Evolutionary conservation across 495 filamentous ascomycete genomes (phyloP), one percentile per base, ranked within the genome.

Genomic region (Pseudoneurospora amorphoporcata): DNA sequence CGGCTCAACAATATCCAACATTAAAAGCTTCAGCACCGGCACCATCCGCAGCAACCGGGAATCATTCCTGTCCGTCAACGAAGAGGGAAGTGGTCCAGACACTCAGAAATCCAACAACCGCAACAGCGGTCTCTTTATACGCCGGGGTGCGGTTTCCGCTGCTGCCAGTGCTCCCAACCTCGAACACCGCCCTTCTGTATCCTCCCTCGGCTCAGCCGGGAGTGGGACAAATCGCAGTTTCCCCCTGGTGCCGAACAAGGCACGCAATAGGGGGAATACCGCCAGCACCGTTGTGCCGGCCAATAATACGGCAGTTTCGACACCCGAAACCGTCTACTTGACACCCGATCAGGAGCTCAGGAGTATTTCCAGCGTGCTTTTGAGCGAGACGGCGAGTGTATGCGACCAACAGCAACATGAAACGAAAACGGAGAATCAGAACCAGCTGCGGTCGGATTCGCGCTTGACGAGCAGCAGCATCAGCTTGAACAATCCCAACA

Each of bases 221-320:
- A 87, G 86, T 16, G 83, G 82, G 14, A 87, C 86, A 1, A 84
- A 82, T 42, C 82, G 87, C 73, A 86, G 83, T 77, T 87, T 88
- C 70, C 86, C 85, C 3, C 76, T 87, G 16, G 80, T 87, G 14
- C 53, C 53, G 14, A 65, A 65, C 70, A 85, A 84, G 73, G 84
- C 82, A 72, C 79, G 83, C n/a, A 85, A 82, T 73, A 75, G 75
- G 8, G 29, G 14, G 7, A 35, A 65, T 35, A 65, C 53, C 29
- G 53, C 53, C 29, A 65, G 53, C 29, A 65, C 29, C 8, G 53
- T 65, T 10, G 53, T 65, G 29, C 53, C 53, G 1, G 69, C 75
- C 16, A 72, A 77, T 65, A 83, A 82, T 68, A 81, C 76, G 4
- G 82, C 83, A 39, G 77, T 83, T 42, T 72, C 83, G 12, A 83